These are phyloP conservation scores for Alloteropsis angusta DNA, from an alignment of 202 grass and related monocot species.

Conservation along the genomic window DNA sequence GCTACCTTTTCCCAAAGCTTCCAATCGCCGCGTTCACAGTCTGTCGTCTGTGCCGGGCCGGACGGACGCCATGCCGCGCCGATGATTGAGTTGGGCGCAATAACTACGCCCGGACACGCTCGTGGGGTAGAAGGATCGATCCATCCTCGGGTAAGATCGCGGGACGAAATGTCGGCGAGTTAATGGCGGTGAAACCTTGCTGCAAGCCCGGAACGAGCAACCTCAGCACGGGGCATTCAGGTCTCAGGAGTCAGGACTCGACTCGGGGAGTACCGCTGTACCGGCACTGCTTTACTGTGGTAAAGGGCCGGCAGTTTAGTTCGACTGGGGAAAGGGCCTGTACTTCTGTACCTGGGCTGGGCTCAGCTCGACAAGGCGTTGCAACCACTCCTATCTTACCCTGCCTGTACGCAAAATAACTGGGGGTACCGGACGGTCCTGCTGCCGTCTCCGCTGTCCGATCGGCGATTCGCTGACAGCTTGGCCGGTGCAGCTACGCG, in stretches of 20 bases:
- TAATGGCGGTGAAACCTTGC: not conserved
- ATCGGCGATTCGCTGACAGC: not conserved
- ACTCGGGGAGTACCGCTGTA: not conserved
- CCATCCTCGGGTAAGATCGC: not conserved
- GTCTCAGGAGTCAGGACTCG: not conserved
- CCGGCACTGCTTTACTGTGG: not conserved
- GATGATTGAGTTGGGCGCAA: not conserved
- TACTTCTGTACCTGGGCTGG: not conserved
- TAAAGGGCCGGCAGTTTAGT: not conserved
- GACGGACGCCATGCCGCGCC: not conserved
- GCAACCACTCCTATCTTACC: not conserved
- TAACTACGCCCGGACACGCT: not conserved
- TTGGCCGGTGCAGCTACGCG: not conserved
- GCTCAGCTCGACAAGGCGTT: not conserved
- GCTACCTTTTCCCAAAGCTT: not conserved
- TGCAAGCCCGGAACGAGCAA: not conserved
- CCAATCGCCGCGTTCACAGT: constrained; percentile 16
- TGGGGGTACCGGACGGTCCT: not conserved
- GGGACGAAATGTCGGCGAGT: not conserved
- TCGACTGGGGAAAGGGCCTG: not conserved
- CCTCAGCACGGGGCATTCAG: not conserved
- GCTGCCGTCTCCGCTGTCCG: not conserved
- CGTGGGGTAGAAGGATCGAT: not conserved
- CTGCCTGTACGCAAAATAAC: not conserved
- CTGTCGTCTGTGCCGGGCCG: constrained; percentile 6